Percentiles rank a stretch among this genome's conserved stretches.
Conservation (phyloP, 768 basidiomycete species). For the Trametes cubensis region DNA sequence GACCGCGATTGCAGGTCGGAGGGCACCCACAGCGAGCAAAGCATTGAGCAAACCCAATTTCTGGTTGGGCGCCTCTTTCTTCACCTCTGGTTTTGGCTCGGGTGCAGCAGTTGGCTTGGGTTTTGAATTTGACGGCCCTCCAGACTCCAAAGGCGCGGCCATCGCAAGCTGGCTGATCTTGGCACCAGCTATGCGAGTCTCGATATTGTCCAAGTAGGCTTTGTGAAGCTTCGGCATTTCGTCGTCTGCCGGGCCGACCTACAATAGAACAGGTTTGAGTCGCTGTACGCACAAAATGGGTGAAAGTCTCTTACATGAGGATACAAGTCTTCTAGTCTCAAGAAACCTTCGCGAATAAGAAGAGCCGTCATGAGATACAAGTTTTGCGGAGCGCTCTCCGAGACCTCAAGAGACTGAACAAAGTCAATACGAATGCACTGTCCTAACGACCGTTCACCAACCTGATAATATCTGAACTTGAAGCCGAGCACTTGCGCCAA, state of each 20-base stretch:
- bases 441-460: conserved; percentile 32
- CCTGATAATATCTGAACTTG: conserved; percentile 92
- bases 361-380: conserved; percentile 84
- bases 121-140: conserved; percentile 42
- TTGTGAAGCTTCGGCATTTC: conserved; percentile 71
- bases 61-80: conserved; percentile 61
- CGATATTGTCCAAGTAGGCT: conserved; percentile 65
- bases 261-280: not conserved
- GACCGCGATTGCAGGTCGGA: conserved; percentile 76
- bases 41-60: conserved; percentile 77
- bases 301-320: conserved; percentile 67
- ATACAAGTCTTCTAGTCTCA: conserved; percentile 86
- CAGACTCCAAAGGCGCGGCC: conserved; percentile 78
- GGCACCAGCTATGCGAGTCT: conserved; percentile 66
- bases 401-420: conserved; percentile 54
- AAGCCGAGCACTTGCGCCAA: conserved; percentile 95
- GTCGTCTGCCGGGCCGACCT: conserved; percentile 77
- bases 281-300: conserved; percentile 13
- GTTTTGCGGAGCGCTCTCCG: conserved; percentile 66
- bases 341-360: conserved; percentile 86
- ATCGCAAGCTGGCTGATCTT: conserved; percentile 79
- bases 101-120: conserved; percentile 43
- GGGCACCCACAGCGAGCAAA: conserved; percentile 83
- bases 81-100: conserved; percentile 42
- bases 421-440: not conserved